phyloP scores from a whole-genome alignment of 768 basidiomycete genomes.

The Hygrophoropsis aurantiaca region DNA sequence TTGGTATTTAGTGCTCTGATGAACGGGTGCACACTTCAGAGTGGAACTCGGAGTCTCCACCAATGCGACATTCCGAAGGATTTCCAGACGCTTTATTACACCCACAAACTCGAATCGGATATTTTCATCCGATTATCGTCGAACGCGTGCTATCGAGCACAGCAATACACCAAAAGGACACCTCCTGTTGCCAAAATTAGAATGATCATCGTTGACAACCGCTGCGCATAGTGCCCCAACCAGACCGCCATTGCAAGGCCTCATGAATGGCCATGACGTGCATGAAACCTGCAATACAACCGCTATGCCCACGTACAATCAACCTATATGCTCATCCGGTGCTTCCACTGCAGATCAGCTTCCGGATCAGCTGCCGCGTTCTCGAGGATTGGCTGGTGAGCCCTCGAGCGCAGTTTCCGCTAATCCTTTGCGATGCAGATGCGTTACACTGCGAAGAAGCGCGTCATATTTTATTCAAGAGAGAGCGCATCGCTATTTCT shows the following conservation, averaged over 20 bases:
- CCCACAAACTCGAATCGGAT: no score
- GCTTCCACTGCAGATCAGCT: not conserved
- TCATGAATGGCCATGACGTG: not conserved
- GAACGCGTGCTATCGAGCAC: no score
- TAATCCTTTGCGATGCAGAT: not conserved
- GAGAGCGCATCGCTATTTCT: no score
- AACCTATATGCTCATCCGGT: not conserved
- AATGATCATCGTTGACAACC: no score
- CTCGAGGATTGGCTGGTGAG: not conserved
- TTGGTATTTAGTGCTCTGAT: no score
- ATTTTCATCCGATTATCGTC: no score
- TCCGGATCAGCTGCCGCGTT: not conserved
- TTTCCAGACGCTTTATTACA: no score
- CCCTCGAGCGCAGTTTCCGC: not conserved
- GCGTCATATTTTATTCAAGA: not conserved
- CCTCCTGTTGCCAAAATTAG: no score
- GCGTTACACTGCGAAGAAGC: not conserved
- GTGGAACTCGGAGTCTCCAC: no score
- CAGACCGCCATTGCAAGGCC: not conserved
- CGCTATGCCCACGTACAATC: not conserved
- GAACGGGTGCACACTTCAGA: no score
- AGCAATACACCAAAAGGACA: no score
- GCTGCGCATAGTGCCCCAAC: slow-evolving; percentile 2
- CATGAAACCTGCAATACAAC: not conserved
- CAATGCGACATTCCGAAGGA: no score